These are phyloP conservation scores for Pseudodiploospora longispora DNA, from an alignment of 2,329 filamentous ascomycete species.

Conservation along the genomic window DNA sequence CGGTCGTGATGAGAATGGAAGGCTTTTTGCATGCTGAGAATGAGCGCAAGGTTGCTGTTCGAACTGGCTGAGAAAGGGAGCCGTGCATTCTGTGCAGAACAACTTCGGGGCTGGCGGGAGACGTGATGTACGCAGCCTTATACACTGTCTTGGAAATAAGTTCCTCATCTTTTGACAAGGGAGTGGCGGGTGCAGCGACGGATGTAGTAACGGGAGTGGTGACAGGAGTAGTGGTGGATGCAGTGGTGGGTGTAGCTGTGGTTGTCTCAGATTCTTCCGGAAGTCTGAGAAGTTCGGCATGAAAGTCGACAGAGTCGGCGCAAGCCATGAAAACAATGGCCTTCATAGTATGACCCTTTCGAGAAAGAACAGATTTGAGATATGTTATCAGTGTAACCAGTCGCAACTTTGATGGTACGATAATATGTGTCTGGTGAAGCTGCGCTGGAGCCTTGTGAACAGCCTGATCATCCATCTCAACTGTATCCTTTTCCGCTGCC, in stretches of 20 bases:
- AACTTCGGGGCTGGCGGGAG: constrained; percentile 63
- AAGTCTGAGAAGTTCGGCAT: constrained; percentile 71
- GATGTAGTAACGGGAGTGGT: too few relatives aligned
- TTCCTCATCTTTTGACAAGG: constrained; percentile 21
- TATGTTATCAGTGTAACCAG: constrained; percentile 80
- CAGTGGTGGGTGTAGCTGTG: constrained; percentile 16
- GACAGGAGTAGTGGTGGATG: background rate
- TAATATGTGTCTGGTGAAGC: constrained; percentile 82
- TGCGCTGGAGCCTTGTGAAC: constrained; percentile 79
- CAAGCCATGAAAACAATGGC: constrained; percentile 95
- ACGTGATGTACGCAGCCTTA: constrained; percentile 64
- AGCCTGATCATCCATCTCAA: constrained; percentile 38
- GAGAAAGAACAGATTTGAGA: constrained; percentile 78
- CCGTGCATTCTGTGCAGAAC: constrained; percentile 82
- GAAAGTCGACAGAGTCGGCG: constrained; percentile 93
- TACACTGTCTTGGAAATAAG: constrained; percentile 53
- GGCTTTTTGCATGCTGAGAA: constrained; percentile 69
- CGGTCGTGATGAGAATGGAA: constrained; percentile 82
- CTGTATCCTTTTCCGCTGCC: constrained; percentile 51
- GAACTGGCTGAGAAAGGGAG: constrained; percentile 77
- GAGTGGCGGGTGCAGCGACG: background rate
- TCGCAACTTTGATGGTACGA: constrained; percentile 82
- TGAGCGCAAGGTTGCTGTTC: constrained; percentile 75
- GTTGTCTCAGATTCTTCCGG: constrained; percentile 21
- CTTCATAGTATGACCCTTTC: constrained; percentile 90